A percentile compares a stretch with the other conserved stretches of the same genome.
These are phyloP conservation scores for Moesziomyces parantarcticus DNA, from an alignment of 1,284 basidiomycete genomes.

Conservation along the genomic window DNA sequence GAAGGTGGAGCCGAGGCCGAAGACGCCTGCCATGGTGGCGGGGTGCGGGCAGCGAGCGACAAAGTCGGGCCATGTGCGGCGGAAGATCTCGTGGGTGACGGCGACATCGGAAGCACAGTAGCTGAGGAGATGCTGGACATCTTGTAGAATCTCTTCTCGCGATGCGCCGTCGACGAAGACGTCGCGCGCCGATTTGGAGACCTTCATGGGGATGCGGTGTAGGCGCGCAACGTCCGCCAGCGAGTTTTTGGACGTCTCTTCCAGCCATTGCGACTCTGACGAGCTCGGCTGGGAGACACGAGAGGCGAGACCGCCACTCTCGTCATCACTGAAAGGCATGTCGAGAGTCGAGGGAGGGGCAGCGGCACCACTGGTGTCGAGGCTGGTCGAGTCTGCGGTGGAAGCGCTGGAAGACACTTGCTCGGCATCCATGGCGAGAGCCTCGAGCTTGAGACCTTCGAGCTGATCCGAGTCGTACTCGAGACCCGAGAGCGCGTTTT, in stretches of 20 bases:
- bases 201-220: constrained; percentile 79
- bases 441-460: constrained; percentile 52
- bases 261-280: constrained; percentile 77
- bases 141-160: constrained; percentile 76
- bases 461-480: constrained; percentile 49
- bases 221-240: constrained; percentile 90
- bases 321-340: constrained; percentile 45
- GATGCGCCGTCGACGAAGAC: constrained; percentile 75
- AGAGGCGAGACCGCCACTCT: constrained; percentile 34
- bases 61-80: constrained; percentile 85
- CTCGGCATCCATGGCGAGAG: constrained; percentile 19
- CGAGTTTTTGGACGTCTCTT: constrained; percentile 90
- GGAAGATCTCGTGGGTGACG: constrained; percentile 85
- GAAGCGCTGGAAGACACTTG: constrained; percentile 5
- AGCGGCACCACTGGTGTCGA: constrained; percentile 6
- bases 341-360: constrained; percentile 26
- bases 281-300: constrained; percentile 13
- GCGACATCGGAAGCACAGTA: constrained; percentile 90
- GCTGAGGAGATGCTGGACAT: constrained; percentile 80
- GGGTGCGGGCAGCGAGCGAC: constrained; percentile 87
- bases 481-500: constrained; percentile 47
- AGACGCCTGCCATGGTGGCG: constrained; percentile 88
- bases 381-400: background rate
- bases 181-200: constrained; percentile 83
- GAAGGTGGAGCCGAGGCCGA: constrained; percentile 91